Percentiles rank a stretch among this genome's conserved stretches.
Conservation (phyloP, 2,329 filamentous ascomycete species). For the Alternaria solani region DNA sequence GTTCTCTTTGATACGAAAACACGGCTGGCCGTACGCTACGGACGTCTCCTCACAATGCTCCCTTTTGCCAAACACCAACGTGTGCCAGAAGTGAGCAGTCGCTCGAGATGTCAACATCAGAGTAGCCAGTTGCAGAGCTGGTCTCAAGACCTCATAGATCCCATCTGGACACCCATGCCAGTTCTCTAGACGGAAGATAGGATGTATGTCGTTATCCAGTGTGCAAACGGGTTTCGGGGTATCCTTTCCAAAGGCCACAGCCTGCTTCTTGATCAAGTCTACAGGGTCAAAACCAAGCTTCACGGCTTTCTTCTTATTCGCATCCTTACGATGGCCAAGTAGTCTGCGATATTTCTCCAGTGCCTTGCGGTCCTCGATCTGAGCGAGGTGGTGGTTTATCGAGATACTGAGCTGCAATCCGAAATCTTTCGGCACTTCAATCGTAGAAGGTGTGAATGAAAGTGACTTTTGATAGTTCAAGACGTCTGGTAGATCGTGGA, state of each 20-base stretch:
- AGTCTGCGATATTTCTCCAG: constrained; percentile 50
- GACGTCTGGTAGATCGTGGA: constrained; percentile 46
- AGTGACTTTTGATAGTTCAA: constrained; percentile 45
- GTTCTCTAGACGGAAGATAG: constrained; percentile 49
- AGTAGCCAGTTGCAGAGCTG: constrained; percentile 46
- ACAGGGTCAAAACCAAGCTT: constrained; percentile 51
- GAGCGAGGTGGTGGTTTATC: constrained; percentile 51
- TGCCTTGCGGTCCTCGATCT: constrained; percentile 48
- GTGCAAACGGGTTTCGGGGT: constrained; percentile 32
- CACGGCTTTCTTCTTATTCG: constrained; percentile 40
- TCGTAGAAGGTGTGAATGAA: constrained; percentile 49
- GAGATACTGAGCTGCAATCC: constrained; percentile 49
- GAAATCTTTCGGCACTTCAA: constrained; percentile 50
- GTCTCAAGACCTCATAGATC: constrained; percentile 51
- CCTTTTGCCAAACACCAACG: constrained; percentile 48
- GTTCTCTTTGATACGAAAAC: constrained; percentile 47
- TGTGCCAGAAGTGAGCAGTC: constrained; percentile 51
- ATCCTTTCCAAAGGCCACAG: constrained; percentile 42
- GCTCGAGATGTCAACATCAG: constrained; percentile 46
- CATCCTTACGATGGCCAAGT: constrained; percentile 46
- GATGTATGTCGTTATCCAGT: constrained; percentile 48
- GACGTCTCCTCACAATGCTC: constrained; percentile 41
- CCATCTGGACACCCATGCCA: constrained; percentile 51
- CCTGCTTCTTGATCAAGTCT: constrained; percentile 51
- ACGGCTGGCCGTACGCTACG: constrained; percentile 42